phyloP scores from a whole-genome alignment of 768 basidiomycete genomes.

The Tylopilus sp. region DNA sequence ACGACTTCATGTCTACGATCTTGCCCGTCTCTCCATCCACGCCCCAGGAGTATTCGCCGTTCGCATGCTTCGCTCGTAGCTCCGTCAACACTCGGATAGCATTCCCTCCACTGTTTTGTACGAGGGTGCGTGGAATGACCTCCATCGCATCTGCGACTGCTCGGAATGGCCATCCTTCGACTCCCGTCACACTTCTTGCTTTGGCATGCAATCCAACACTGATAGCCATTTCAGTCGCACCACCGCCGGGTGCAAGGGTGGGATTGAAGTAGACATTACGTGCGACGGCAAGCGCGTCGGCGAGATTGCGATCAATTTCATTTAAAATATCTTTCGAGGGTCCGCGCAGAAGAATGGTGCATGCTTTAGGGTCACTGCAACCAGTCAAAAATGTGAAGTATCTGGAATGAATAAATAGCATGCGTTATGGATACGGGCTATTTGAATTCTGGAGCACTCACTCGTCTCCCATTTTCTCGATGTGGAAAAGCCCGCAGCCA shows the following conservation, averaged over 20 bases:
- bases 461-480: slow-evolving; percentile 99
- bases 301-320: slow-evolving; percentile 96
- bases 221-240: slow-evolving; percentile 98
- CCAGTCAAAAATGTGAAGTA: slow-evolving; percentile 98
- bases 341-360: slow-evolving; percentile 95
- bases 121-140: slow-evolving; percentile 91
- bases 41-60: slow-evolving; percentile 88
- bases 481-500: slow-evolving; percentile 90
- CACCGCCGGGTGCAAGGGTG: slow-evolving; percentile 88
- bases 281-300: slow-evolving; percentile 96
- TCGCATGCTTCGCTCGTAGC: slow-evolving; percentile 93
- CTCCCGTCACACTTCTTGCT: slow-evolving; percentile 77
- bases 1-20: slow-evolving; percentile 91
- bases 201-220: slow-evolving; percentile 80
- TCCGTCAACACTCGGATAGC: slow-evolving; percentile 91
- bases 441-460: slow-evolving; percentile 20
- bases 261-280: slow-evolving; percentile 98
- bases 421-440: not conserved
- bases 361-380: slow-evolving; percentile 88
- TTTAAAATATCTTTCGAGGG: slow-evolving; percentile 98
- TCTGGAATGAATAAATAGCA: slow-evolving; percentile 39
- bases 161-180: slow-evolving; percentile 87
- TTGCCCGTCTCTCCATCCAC: slow-evolving; percentile 96
- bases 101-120: slow-evolving; percentile 95
- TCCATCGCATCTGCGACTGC: slow-evolving; percentile 97